A percentile compares a stretch with the other conserved stretches of the same genome.
These are phyloP conservation scores for Fraxinus americana DNA, from an alignment of 257 asterid species.

Conservation along the genomic window DNA sequence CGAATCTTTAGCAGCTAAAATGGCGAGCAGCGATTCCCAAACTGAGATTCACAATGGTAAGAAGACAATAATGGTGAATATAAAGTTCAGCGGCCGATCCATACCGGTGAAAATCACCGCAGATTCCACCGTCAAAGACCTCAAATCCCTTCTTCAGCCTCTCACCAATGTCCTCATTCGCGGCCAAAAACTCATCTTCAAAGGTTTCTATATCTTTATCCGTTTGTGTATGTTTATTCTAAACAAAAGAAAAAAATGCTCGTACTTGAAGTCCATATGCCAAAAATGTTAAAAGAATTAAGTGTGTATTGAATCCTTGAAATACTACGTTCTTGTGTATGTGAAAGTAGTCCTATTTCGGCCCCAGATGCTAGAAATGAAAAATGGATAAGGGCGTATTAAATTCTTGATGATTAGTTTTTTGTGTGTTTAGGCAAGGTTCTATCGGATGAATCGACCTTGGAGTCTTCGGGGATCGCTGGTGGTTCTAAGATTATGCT, in stretches of 20 bases:
- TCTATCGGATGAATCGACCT: constrained; percentile 55
- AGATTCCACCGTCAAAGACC: constrained; percentile 59
- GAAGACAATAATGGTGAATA: constrained; percentile 36
- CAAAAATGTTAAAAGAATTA: not conserved
- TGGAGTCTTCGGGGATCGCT: constrained; percentile 54
- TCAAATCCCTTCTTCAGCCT: constrained; percentile 65
- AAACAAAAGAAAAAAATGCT: not conserved
- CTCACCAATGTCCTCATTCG: constrained; percentile 93
- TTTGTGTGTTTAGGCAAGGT: constrained; percentile 54
- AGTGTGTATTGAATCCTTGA: constrained; percentile 9
- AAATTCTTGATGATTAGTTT: constrained; percentile 14
- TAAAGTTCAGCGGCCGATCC: constrained; percentile 72
- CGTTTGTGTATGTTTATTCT: not conserved
- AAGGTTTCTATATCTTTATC: constrained; percentile 42
- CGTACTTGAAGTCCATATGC: not conserved
- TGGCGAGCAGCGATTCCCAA: not conserved
- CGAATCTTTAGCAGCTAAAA: not conserved
- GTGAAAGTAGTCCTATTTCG: not conserved
- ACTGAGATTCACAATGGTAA: constrained; percentile 8
- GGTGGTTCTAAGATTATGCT: constrained; percentile 88
- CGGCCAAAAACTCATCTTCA: constrained; percentile 90
- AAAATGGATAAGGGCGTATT: not conserved
- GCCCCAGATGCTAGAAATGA: not conserved
- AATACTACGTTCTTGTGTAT: not conserved
- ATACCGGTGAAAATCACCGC: constrained; percentile 59